Base-by-base conservation (phyloP, 768 basidiomycete species). In the Tulasnella sp. region DNA sequence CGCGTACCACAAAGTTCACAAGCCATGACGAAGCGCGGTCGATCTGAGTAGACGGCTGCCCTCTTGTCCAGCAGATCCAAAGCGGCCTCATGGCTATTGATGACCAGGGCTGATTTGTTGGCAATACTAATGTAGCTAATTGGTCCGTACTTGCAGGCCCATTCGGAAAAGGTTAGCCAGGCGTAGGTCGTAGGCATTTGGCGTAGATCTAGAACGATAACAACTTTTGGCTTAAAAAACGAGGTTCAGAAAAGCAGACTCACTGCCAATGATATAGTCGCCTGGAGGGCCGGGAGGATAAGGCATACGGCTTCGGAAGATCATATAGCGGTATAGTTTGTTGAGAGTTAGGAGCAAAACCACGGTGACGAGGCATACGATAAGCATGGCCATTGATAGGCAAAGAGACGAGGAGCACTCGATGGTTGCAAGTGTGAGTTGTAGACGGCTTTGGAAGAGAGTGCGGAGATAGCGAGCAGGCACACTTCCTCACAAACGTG, bases 31-130 rank as follows among this genome's bases (percentile, higher is more conserved):
- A 68, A 66, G 17, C 29, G 31, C 4, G 42, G 42, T 29, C 65
- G 65, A 34, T 71, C 69, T 4, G 70, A 69, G 44, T 70, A 70
- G 34, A 66, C 62, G 21, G 30, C 19, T 0, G 67, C 69, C 11
- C 68, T 62, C 11, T 58, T 63, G 0, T 71, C 70, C 15, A 71
- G 54, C 7, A 71, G 62, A 0, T 68, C 70, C 27, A 60, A 62
- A 19, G 69, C 68, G 48, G 68, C 34, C 46, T 65, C 63, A 24
- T 62, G 53, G n/a, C 66, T 67, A 63, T 63, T 70, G 8, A 70
- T 56, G 46, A 59, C 49, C 30, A 59, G 24, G 19, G 22, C 29
- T 5, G 45, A 30, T 19, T 50, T 30, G 4, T 45, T 45, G 24
- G 27, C 38, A 17, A 62, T 19, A 29, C 29, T 45, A n/a, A 59